Base-by-base conservation (phyloP, 306 rosid species). In the Citrullus colocynthis region DNA sequence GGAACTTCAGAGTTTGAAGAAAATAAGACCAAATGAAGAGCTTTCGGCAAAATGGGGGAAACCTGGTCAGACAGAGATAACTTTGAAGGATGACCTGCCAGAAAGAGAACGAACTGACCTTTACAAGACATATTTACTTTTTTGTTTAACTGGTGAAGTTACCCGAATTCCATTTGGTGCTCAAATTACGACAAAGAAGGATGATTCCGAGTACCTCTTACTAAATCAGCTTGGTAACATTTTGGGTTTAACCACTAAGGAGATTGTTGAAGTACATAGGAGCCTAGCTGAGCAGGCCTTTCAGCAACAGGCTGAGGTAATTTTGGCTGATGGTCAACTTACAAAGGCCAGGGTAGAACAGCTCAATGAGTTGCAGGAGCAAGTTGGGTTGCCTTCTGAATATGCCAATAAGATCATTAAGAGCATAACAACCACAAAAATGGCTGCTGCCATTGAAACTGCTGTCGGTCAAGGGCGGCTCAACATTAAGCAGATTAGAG, bases 281-380 rank as follows among this genome's bases (percentile, higher is more conserved):
- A 58, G 96, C 78, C 84, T 91, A 57, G 97, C 97, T 1, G 98
- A 93, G 88, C 92, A 91, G 89, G 97, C 91, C 78, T 95, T 95
- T 86, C 88, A 91, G 92, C 92, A 92, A 83, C 96, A 92, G 75
- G 97, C 96, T 16, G 97, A 92, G 88, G 93, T 95, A 52, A 93
- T 95, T 85, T 86, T 95, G 81, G 99, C 99, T 36, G 99, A 92
- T 80, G 98, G 99, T 70, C 99, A 90, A 85, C 84, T 95, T 86
- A 87, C 97, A 56, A 92, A 95, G 75, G 91, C 93, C 85, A 86
- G 93, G 80, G 85, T 91, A 67, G 97, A 95, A 79, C 96, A 92
- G 82, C 99, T 95, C 74, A 85, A 79, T 79, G 86, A 83, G 72
- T 72, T 95, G 83, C 97, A 90, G 91, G 88, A 88, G 88, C 87